Evolutionary conservation across 139 green algal species (phyloP).

Genomic region (Chlamydomonas sp.): DNA sequence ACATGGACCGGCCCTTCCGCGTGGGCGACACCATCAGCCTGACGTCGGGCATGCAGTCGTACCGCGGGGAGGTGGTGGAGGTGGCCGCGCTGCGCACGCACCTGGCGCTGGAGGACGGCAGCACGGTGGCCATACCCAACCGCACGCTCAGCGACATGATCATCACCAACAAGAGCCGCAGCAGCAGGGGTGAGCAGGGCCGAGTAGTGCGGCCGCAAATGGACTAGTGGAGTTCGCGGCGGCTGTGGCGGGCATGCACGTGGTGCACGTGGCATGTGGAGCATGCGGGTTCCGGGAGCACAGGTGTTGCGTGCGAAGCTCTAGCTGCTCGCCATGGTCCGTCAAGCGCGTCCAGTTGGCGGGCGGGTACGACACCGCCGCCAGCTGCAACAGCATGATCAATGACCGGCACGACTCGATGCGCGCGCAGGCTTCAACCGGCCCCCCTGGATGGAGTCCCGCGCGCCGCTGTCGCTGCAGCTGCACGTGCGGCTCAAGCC

Average conservation of each 20-base stretch:
- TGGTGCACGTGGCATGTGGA: background rate
- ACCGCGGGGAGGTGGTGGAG: slow-evolving; percentile 26
- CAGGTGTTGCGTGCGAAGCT: background rate
- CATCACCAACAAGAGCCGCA: slow-evolving; percentile 16
- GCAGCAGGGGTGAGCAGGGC: slow-evolving; percentile 2
- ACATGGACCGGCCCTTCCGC: slow-evolving; percentile 24
- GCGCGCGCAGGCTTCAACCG: slow-evolving; percentile 9
- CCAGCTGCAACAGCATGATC: too few relatives aligned
- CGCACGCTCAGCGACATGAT: slow-evolving; percentile 7
- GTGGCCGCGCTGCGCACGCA: slow-evolving; percentile 19
- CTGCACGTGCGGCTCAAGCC: slow-evolving; percentile 13
- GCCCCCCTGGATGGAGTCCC: slow-evolving; percentile 17
- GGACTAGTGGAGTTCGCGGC: background rate
- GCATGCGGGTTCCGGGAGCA: background rate
- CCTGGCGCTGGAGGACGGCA: slow-evolving; percentile 24
- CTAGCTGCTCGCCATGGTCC: too few relatives aligned
- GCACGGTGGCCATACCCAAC: slow-evolving; percentile 25
- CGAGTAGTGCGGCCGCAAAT: too few relatives aligned
- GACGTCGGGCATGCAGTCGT: background rate
- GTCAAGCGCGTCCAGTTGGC: background rate
- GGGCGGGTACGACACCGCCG: background rate
- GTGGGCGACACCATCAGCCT: slow-evolving; percentile 29
- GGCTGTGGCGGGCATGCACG: background rate
- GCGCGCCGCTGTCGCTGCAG: slow-evolving; percentile 8
- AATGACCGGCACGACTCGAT: too few relatives aligned